Evolutionary conservation across 208 protist genomes (phyloP).

Genomic region (Phytomonas serpens): DNA sequence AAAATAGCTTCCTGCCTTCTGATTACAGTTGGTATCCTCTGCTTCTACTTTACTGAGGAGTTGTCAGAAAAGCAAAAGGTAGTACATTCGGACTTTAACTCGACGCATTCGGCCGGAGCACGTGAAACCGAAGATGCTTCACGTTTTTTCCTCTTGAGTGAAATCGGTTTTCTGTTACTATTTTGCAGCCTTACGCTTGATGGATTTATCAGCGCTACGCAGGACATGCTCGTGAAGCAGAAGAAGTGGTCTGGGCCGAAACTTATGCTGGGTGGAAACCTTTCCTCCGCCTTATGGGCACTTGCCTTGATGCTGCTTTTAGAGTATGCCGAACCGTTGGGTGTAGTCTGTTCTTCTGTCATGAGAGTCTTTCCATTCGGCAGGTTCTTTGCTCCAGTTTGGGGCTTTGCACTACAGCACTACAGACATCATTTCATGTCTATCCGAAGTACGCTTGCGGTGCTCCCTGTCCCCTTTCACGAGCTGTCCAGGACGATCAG

Average conservation of each 20-base stretch:
- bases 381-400: not conserved
- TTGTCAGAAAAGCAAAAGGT: not conserved
- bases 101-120: not conserved
- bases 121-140: not conserved
- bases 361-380: not conserved
- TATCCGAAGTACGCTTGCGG: not conserved
- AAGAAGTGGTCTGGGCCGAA: conserved; percentile 37
- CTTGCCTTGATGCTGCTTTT: conserved; percentile 21
- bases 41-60: conserved; percentile 48
- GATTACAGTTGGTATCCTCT: conserved; percentile 53
- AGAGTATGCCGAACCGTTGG: conserved; percentile 26
- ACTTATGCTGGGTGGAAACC: conserved; percentile 68
- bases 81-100: not conserved
- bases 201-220: conserved; percentile 79
- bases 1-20: conserved; percentile 47
- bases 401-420: not conserved
- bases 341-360: conserved; percentile 10
- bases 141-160: conserved; percentile 13
- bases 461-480: conserved; percentile 29
- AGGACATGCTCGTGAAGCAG: conserved; percentile 64
- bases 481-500: conserved; percentile 35
- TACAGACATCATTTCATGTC: conserved; percentile 9
- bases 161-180: conserved; percentile 42
- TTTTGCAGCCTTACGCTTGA: conserved; percentile 62
- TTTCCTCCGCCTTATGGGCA: conserved; percentile 32